Percentiles rank a stretch among this genome's conserved stretches.
These are phyloP conservation scores for Jamesozyma rosinii DNA, from an alignment of 805 yeast species.

Conservation along the genomic window DNA sequence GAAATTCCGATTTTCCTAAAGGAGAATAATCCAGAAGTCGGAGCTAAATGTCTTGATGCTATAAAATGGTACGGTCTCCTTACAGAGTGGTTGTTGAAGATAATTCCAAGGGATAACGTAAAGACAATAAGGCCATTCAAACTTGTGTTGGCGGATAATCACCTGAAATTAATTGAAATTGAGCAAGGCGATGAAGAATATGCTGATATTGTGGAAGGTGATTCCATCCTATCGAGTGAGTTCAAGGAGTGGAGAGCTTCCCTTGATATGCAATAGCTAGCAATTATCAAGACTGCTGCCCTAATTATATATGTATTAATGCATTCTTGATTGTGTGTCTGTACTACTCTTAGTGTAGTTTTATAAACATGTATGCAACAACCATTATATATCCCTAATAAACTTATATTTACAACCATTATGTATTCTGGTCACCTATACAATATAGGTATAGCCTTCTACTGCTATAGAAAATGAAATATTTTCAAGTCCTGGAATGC, in stretches of 20 bases:
- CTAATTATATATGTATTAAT: too few species aligned
- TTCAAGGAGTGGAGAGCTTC: conserved; percentile 45
- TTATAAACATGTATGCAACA: neutral
- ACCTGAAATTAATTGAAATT: conserved; percentile 42
- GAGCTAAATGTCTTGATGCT: conserved; percentile 66
- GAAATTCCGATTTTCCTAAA: conserved; percentile 67
- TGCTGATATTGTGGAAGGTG: conserved; percentile 33
- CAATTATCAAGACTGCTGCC: too few species aligned
- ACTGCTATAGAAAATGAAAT: conserved; percentile 23
- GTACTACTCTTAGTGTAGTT: too few species aligned
- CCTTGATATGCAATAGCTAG: too few species aligned
- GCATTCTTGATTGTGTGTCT: too few species aligned
- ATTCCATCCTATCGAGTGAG: conserved; percentile 37
- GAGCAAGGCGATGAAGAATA: conserved; percentile 30
- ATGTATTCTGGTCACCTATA: too few species aligned
- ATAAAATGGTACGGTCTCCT: conserved; percentile 81
- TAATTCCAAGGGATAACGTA: conserved; percentile 42
- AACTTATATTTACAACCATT: neutral
- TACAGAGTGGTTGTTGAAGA: conserved; percentile 62
- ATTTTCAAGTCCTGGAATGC: conserved; percentile 31
- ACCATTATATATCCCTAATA: neutral
- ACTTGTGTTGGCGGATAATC: conserved; percentile 40
- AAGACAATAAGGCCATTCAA: conserved; percentile 51
- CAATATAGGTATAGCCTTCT: conserved; percentile 16
- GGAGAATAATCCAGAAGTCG: conserved; percentile 32